Conservation (phyloP, 1,284 basidiomycete species). For the Ceratobasidium theobromae region DNA sequence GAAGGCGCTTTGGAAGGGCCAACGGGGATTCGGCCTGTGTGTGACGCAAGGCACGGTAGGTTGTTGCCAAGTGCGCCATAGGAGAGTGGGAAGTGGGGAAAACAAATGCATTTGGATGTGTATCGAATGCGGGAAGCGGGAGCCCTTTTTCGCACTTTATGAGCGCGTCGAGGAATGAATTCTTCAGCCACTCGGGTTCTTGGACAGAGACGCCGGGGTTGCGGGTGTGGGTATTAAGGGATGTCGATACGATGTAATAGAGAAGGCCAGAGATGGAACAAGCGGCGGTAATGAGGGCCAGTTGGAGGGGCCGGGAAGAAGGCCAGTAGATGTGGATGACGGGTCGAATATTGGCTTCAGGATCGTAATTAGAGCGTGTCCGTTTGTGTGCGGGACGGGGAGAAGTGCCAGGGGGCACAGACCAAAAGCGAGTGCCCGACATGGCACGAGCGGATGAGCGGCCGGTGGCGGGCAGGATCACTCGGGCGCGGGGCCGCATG, state of each 20-base stretch:
- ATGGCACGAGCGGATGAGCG: neutral
- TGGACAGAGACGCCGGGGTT: neutral
- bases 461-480: neutral
- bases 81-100: neutral
- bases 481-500: no score
- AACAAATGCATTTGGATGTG: neutral
- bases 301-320: conserved; percentile 7
- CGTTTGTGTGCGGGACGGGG: conserved; percentile 5
- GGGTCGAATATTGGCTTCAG: neutral
- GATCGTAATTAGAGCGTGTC: neutral
- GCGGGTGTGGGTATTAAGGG: neutral
- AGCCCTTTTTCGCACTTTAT: conserved; percentile 4
- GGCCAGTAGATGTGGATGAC: conserved; percentile 30
- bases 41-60: conserved; percentile 3
- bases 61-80: neutral
- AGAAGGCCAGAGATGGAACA: neutral
- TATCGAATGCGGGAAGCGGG: neutral
- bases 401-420: conserved; percentile 1
- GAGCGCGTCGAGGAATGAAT: conserved; percentile 14
- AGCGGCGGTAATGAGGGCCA: neutral
- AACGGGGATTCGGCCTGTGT: neutral
- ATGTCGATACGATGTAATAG: neutral
- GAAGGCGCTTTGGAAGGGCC: neutral
- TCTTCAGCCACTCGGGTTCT: conserved; percentile 3
- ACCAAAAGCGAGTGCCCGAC: conserved; percentile 13